phyloP scores from a whole-genome alignment of 768 basidiomycete genomes.

The Ephemerocybe angulata region DNA sequence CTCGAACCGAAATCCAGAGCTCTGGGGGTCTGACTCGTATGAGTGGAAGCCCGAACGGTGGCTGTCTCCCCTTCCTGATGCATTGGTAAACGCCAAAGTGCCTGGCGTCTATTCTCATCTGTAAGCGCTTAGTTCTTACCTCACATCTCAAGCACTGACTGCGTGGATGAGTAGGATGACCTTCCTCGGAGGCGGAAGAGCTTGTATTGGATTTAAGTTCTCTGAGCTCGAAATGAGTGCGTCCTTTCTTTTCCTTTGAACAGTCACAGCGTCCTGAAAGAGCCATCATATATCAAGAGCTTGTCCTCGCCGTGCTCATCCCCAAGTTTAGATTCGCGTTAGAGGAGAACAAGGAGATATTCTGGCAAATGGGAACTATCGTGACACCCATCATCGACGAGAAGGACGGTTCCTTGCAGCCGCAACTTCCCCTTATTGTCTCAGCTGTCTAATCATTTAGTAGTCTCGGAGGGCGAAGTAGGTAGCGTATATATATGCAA shows the following conservation, averaged over 20 bases:
- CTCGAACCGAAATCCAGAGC: constrained; percentile 36
- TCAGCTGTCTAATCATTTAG: too few relatives aligned
- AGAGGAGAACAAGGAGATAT: neutral
- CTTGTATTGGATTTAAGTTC: constrained; percentile 22
- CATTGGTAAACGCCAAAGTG: constrained; percentile 33
- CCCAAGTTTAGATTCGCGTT: constrained; percentile 6
- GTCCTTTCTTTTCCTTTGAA: neutral
- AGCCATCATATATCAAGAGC: constrained; percentile 5
- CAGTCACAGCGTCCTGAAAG: neutral
- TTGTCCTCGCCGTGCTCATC: constrained; percentile 7
- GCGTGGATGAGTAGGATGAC: constrained; percentile 16
- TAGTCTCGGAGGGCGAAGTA: neutral
- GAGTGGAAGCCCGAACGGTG: constrained; percentile 54
- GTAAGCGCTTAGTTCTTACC: constrained; percentile 24
- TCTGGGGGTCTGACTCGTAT: constrained; percentile 47
- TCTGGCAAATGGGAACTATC: neutral
- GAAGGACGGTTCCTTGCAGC: neutral
- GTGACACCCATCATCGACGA: neutral
- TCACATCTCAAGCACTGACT: neutral
- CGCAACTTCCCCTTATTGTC: neutral
- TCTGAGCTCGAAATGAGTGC: constrained; percentile 17
- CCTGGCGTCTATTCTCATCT: constrained; percentile 45
- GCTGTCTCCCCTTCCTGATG: constrained; percentile 36
- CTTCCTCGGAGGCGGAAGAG: constrained; percentile 20
- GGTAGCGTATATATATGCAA: neutral